Conservation (phyloP, 2,329 filamentous ascomycete genomes). For the Plectosphaerella sp. region DNA sequence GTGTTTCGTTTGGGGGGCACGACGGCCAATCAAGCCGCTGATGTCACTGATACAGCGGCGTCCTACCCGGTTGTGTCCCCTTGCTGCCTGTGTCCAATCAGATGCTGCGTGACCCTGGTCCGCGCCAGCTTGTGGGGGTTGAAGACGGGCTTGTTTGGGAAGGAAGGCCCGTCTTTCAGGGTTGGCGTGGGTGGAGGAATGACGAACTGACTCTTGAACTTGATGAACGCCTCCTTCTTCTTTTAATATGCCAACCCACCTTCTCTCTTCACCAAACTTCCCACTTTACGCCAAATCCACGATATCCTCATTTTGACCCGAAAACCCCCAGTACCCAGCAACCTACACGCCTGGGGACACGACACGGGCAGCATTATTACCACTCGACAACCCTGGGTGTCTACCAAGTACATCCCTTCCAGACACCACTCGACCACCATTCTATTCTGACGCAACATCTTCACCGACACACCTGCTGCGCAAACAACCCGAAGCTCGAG, state of each 20-base stretch:
- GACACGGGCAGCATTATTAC: too few species aligned
- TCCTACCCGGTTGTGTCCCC: conserved; percentile 2
- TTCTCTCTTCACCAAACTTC: neutral
- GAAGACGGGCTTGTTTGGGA: neutral
- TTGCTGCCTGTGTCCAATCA: conserved; percentile 5
- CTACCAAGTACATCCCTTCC: too few species aligned
- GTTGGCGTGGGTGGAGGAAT: neutral
- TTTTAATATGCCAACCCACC: neutral
- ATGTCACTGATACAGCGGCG: conserved; percentile 2
- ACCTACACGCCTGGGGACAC: too few species aligned
- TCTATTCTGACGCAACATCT: too few species aligned
- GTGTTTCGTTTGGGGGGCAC: neutral
- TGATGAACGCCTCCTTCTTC: neutral
- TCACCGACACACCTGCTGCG: too few species aligned
- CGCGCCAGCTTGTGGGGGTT: neutral
- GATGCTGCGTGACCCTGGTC: neutral
- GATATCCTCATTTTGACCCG: too few species aligned
- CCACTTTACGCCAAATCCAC: too few species aligned
- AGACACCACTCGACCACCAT: too few species aligned
- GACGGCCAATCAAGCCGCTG: neutral
- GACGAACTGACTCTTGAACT: neutral
- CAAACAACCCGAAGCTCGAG: neutral
- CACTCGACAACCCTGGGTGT: too few species aligned
- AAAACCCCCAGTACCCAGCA: too few species aligned
- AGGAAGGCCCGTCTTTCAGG: neutral